Percentiles rank a stretch among this genome's conserved stretches.
phyloP scores from a whole-genome alignment of 1,139 yeast species.

The Zhuliangozyma blackwelliae region DNA sequence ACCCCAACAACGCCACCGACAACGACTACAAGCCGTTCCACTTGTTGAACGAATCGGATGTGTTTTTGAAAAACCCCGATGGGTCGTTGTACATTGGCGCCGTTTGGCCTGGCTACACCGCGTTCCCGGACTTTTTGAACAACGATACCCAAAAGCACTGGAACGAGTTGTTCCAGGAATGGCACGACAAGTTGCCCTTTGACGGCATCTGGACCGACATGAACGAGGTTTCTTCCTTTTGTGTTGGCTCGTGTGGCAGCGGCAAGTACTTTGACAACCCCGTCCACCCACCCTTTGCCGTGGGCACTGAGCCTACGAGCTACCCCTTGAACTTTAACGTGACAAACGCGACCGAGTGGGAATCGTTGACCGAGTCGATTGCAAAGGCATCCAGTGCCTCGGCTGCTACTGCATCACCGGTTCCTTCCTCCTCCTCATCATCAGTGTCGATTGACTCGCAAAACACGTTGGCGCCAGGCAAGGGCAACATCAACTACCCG shows the following conservation, averaged over 20 bases:
- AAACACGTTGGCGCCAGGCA: constrained; percentile 19
- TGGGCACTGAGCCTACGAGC: constrained; percentile 12
- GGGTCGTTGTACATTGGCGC: constrained; percentile 22
- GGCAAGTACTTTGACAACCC: constrained; percentile 18
- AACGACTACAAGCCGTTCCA: constrained; percentile 19
- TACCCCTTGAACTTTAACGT: constrained; percentile 18
- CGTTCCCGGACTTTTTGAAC: constrained; percentile 28
- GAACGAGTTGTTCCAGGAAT: constrained; percentile 17
- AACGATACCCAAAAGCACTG: constrained; percentile 21
- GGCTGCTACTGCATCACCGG: constrained; percentile 10
- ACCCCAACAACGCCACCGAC: constrained; percentile 20
- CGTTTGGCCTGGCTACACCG: constrained; percentile 27
- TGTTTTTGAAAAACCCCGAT: constrained; percentile 25
- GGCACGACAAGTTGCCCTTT: constrained; percentile 19
- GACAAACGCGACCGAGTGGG: constrained; percentile 18
- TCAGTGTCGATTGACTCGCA: constrained; percentile 14
- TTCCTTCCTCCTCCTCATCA: constrained; percentile 12
- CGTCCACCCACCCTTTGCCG: constrained; percentile 18
- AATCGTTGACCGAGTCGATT: constrained; percentile 12
- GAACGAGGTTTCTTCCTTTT: constrained; percentile 31
- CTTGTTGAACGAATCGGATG: constrained; percentile 21
- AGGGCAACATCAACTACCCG: constrained; percentile 29
- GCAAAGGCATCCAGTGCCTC: constrained; percentile 8
- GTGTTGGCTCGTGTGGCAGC: constrained; percentile 27
- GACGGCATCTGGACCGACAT: constrained; percentile 35